These are phyloP conservation scores for Pilaira anomala DNA, from an alignment of 192 early-diverging fungal species.

Conservation along the genomic window DNA sequence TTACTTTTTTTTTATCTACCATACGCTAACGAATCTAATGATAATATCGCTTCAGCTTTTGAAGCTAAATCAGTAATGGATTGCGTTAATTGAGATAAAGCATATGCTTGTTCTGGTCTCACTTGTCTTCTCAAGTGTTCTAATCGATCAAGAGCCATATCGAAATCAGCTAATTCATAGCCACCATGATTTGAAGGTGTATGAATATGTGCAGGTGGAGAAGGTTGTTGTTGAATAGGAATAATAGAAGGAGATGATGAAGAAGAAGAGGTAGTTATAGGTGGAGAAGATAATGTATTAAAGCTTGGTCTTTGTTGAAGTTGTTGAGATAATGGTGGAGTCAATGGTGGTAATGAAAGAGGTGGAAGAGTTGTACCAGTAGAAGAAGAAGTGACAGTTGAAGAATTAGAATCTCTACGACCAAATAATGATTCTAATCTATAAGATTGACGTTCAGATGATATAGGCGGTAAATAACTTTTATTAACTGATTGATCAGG, in stretches of 20 bases:
- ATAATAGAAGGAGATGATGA: slow-evolving; percentile 4
- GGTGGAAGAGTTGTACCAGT: slow-evolving; percentile 6
- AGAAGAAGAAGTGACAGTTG: background rate
- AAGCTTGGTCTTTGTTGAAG: background rate
- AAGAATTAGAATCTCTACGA: background rate
- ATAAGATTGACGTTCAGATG: background rate
- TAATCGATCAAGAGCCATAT: slow-evolving; percentile 6
- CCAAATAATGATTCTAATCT: slow-evolving; percentile 16
- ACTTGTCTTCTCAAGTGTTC: slow-evolving; percentile 10
- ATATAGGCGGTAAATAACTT: slow-evolving; percentile 5
- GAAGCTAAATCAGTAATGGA: slow-evolving; percentile 8
- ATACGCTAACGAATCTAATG: slow-evolving; percentile 9
- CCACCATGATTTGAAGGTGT: too few species aligned
- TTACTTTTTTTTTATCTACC: slow-evolving; percentile 6
- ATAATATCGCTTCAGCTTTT: slow-evolving; percentile 4
- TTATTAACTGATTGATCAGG: background rate
- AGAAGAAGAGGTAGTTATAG: background rate
- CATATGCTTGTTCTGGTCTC: slow-evolving; percentile 15
- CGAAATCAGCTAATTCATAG: slow-evolving; percentile 15
- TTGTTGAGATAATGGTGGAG: background rate
- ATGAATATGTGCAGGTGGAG: background rate
- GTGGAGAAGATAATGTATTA: background rate
- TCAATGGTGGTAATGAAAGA: background rate
- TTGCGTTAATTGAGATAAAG: slow-evolving; percentile 20
- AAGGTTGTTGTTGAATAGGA: background rate